A percentile compares a stretch with the other conserved stretches of the same genome.
Evolutionary conservation across 2,329 filamentous ascomycete genomes (phyloP).

Genomic region (Calonectria hongkongensis): DNA sequence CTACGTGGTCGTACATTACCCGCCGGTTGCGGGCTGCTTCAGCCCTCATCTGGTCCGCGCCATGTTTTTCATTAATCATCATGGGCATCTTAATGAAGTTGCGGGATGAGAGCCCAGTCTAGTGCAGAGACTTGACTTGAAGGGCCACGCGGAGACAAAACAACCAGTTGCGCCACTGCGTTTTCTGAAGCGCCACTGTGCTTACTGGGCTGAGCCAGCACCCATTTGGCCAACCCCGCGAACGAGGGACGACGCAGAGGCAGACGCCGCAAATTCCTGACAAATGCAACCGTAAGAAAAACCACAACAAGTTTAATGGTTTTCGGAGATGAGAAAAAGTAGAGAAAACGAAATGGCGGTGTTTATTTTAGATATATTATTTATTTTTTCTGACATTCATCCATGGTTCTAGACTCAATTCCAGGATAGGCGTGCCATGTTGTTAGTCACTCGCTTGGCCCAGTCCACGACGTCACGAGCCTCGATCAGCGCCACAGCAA

Average conservation of each 20-base stretch:
- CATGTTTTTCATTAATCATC: slow-evolving; percentile 1
- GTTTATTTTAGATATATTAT: too few relatives aligned
- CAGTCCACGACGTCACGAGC: slow-evolving; percentile 38
- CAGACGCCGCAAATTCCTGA: too few relatives aligned
- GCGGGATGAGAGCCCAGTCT: background rate
- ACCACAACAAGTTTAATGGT: too few relatives aligned
- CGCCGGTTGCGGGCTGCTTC: slow-evolving; percentile 2
- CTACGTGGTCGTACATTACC: slow-evolving; percentile 8
- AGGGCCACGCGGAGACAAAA: slow-evolving; percentile 3
- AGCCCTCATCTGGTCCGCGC: background rate
- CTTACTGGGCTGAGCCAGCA: slow-evolving; percentile 1
- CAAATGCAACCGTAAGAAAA: too few relatives aligned
- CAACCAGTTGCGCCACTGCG: slow-evolving; percentile 26
- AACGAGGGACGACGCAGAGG: too few relatives aligned
- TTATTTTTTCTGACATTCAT: too few relatives aligned
- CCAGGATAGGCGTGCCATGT: too few relatives aligned
- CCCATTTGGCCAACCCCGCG: background rate
- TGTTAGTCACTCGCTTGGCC: background rate
- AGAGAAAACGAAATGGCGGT: too few relatives aligned
- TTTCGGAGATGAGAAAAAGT: too few relatives aligned
- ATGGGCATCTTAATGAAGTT: background rate
- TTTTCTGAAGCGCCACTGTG: slow-evolving; percentile 9
- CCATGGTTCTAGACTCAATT: too few relatives aligned
- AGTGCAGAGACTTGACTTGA: background rate
- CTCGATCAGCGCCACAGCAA: slow-evolving; percentile 27